Percentiles rank a stretch among this genome's conserved stretches.
Conservation (phyloP, 1,139 yeast genomes). For the Scheffersomyces stambukii region DNA sequence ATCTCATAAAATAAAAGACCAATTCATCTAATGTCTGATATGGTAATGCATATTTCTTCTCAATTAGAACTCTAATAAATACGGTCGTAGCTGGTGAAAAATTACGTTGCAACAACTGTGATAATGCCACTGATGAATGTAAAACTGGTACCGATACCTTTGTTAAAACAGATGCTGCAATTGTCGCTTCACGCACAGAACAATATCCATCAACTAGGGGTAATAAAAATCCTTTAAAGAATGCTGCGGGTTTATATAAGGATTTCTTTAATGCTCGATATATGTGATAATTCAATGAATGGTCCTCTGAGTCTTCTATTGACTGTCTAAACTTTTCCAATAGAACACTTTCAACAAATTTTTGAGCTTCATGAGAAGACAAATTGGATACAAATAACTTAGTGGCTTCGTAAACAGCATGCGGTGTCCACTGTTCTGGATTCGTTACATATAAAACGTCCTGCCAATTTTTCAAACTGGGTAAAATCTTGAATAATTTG, state of each 20-base stretch:
- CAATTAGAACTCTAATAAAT: constrained; percentile 82
- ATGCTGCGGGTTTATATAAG: constrained; percentile 94
- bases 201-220: constrained; percentile 85
- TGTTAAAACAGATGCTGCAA: constrained; percentile 86
- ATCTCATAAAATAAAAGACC: constrained; percentile 93
- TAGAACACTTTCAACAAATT: constrained; percentile 69
- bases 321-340: constrained; percentile 82
- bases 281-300: constrained; percentile 78
- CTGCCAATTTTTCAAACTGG: constrained; percentile 91
- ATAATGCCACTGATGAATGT: constrained; percentile 93
- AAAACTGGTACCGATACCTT: constrained; percentile 91
- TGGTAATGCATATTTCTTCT: constrained; percentile 94
- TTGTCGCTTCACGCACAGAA: constrained; percentile 88
- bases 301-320: constrained; percentile 71
- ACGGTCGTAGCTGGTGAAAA: constrained; percentile 87
- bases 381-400: constrained; percentile 88
- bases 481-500: constrained; percentile 89
- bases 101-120: constrained; percentile 78
- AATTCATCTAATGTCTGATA: constrained; percentile 93
- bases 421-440: constrained; percentile 95
- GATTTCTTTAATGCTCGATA: constrained; percentile 91
- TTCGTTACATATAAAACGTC: constrained; percentile 89
- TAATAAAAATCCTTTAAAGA: constrained; percentile 90
- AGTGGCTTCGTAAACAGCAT: constrained; percentile 92
- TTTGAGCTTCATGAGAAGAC: constrained; percentile 83